Conservation (phyloP, 257 asterid genomes). For the Plantago ovata region DNA sequence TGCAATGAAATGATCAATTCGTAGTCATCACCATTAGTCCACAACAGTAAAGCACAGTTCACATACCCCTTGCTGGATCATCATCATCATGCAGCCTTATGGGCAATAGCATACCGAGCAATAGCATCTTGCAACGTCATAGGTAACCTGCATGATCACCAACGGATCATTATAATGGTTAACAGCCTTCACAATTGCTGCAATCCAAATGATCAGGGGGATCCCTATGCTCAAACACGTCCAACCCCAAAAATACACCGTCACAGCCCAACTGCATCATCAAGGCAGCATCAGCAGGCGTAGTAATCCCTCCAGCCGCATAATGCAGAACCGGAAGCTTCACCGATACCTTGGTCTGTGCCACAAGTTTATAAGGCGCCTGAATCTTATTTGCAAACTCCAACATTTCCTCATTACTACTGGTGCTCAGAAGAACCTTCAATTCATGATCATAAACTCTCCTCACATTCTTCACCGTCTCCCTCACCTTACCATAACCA, state of each 20-base stretch:
- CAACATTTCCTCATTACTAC: slow-evolving; percentile 89
- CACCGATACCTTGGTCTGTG: slow-evolving; percentile 82
- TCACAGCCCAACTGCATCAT: slow-evolving; percentile 91
- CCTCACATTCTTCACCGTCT: slow-evolving; percentile 93
- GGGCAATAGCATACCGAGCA: too few relatives aligned
- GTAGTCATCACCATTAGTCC: too few relatives aligned
- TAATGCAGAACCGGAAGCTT: slow-evolving; percentile 88
- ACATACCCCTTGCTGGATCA: too few relatives aligned
- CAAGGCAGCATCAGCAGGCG: slow-evolving; percentile 87
- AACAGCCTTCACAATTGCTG: slow-evolving; percentile 72
- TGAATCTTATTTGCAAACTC: slow-evolving; percentile 73
- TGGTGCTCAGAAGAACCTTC: slow-evolving; percentile 67
- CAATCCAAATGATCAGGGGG: slow-evolving; percentile 51
- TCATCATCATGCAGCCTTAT: too few relatives aligned
- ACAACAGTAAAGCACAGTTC: too few relatives aligned
- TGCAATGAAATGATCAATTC: too few relatives aligned
- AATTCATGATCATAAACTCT: slow-evolving; percentile 90
- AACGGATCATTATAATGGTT: slow-evolving; percentile 78
- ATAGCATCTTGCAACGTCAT: too few relatives aligned
- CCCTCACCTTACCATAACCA: slow-evolving; percentile 83
- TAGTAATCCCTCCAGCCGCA: slow-evolving; percentile 71
- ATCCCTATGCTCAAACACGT: slow-evolving; percentile 51
- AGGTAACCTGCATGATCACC: too few relatives aligned
- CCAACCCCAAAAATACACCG: slow-evolving; percentile 61
- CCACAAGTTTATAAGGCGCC: too few relatives aligned